Conservation (phyloP, 2,329 filamentous ascomycete genomes). For the Pseudocercospora vitis region DNA sequence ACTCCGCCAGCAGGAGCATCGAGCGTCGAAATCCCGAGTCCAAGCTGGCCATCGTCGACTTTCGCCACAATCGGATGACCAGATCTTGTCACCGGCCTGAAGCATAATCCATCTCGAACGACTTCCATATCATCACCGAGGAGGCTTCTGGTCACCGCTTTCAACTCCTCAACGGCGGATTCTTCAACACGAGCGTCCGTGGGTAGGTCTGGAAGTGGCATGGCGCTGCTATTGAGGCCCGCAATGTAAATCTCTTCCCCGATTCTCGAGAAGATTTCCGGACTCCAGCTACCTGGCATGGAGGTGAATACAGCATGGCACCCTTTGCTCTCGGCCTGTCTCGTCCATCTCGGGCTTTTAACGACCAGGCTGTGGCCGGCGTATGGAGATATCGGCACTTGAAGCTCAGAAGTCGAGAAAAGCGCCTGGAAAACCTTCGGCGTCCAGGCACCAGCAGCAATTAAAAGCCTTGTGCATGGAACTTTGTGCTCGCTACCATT, state of each 20-base stretch:
- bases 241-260: conserved; percentile 72
- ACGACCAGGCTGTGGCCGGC: conserved; percentile 73
- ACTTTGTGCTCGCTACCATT: conserved; percentile 49
- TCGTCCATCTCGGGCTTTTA: conserved; percentile 57
- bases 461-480: conserved; percentile 64
- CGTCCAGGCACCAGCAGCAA: conserved; percentile 72
- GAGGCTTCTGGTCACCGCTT: conserved; percentile 50
- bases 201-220: conserved; percentile 61
- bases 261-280: conserved; percentile 68
- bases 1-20: conserved; percentile 59
- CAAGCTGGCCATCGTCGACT: conserved; percentile 59
- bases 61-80: conserved; percentile 64
- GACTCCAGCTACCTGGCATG: conserved; percentile 59
- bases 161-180: conserved; percentile 53
- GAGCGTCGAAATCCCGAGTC: conserved; percentile 47
- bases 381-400: conserved; percentile 61
- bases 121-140: conserved; percentile 60
- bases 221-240: conserved; percentile 63
- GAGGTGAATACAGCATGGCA: conserved; percentile 71
- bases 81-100: conserved; percentile 65
- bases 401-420: conserved; percentile 57
- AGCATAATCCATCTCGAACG: conserved; percentile 67
- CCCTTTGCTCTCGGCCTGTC: conserved; percentile 45
- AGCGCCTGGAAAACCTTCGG: conserved; percentile 62
- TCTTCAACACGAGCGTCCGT: conserved; percentile 52